phyloP scores from a whole-genome alignment of 495 filamentous ascomycete genomes.

The Aspergillus incahuasiensis region DNA sequence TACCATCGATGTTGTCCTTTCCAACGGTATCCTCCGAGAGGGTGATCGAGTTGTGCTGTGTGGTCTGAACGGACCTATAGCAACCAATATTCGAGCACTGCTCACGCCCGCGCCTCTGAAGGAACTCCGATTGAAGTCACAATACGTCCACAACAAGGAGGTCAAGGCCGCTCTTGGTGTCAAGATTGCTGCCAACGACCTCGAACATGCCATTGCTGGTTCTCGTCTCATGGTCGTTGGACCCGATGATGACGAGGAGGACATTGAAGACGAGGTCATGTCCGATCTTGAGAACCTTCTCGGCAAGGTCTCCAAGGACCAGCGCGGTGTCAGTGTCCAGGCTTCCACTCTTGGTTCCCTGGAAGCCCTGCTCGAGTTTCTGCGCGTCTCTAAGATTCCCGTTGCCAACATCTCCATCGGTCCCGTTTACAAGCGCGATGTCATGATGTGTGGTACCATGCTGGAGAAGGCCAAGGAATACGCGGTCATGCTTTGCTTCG shows the following conservation, averaged over 20 bases:
- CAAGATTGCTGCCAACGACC: slow-evolving; percentile 94
- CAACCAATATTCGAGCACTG: slow-evolving; percentile 93
- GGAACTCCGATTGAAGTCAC: slow-evolving; percentile 88
- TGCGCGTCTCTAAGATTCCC: slow-evolving; percentile 90
- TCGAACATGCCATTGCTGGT: slow-evolving; percentile 95
- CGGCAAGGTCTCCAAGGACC: slow-evolving; percentile 80
- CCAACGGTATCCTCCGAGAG: slow-evolving; percentile 91
- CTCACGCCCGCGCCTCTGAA: slow-evolving; percentile 91
- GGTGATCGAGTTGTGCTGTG: slow-evolving; percentile 94
- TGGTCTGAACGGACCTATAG: slow-evolving; percentile 89
- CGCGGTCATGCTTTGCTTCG: slow-evolving; percentile 99
- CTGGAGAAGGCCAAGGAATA: slow-evolving; percentile 93
- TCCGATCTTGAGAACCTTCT: slow-evolving; percentile 89
- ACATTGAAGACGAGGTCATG: slow-evolving; percentile 95
- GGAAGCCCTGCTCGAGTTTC: slow-evolving; percentile 94
- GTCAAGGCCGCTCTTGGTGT: slow-evolving; percentile 98
- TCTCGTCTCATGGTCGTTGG: slow-evolving; percentile 92
- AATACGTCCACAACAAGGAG: slow-evolving; percentile 98
- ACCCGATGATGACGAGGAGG: slow-evolving; percentile 92
- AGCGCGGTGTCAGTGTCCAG: slow-evolving; percentile 93
- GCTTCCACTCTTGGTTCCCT: slow-evolving; percentile 96
- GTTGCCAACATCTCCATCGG: slow-evolving; percentile 97
- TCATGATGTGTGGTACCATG: slow-evolving; percentile 96
- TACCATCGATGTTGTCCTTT: slow-evolving; percentile 96
- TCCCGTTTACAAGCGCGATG: slow-evolving; percentile 96